phyloP scores from a whole-genome alignment of 116 monocot species.

The Cymodocea nodosa region DNA sequence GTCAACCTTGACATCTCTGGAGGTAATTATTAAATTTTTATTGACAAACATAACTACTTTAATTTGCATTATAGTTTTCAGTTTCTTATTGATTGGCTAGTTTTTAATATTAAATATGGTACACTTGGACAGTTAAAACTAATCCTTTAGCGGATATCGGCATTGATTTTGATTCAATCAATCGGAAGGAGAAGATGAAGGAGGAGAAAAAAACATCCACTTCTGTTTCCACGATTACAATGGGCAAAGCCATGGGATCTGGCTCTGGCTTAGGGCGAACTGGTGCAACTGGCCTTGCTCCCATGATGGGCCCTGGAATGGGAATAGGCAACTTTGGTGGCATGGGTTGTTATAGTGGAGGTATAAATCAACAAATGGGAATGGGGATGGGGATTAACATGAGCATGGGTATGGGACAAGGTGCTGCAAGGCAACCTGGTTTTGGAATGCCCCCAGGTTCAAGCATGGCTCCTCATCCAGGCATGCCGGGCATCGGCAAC shows the following conservation, averaged over 20 bases:
- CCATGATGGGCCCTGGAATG: constrained; percentile 37
- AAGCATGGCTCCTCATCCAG: constrained; percentile 19
- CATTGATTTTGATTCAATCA: constrained; percentile 84
- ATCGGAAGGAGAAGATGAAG: constrained; percentile 67
- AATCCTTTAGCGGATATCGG: constrained; percentile 89
- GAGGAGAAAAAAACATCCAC: constrained; percentile 41
- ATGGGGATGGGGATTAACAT: constrained; percentile 25
- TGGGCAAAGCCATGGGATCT: constrained; percentile 98
- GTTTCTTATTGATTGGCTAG: neutral
- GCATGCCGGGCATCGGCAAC: constrained; percentile 39
- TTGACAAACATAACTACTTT: too few species aligned
- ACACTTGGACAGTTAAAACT: constrained; percentile 41
- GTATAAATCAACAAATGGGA: constrained; percentile 12
- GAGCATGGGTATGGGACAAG: constrained; percentile 21
- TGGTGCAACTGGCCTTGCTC: constrained; percentile 23
- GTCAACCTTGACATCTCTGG: constrained; percentile 92
- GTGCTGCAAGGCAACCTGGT: constrained; percentile 15
- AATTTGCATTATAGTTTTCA: neutral
- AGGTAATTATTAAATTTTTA: constrained; percentile 26
- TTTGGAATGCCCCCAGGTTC: neutral
- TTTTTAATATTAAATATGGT: neutral
- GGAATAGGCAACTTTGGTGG: constrained; percentile 4
- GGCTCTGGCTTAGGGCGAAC: constrained; percentile 80
- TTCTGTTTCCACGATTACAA: constrained; percentile 49
- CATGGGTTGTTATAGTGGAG: constrained; percentile 10